Evolutionary conservation across 2,329 filamentous ascomycete species (phyloP), one percentile per base, ranked within the genome.

Genomic region (Claviceps purpurea): DNA sequence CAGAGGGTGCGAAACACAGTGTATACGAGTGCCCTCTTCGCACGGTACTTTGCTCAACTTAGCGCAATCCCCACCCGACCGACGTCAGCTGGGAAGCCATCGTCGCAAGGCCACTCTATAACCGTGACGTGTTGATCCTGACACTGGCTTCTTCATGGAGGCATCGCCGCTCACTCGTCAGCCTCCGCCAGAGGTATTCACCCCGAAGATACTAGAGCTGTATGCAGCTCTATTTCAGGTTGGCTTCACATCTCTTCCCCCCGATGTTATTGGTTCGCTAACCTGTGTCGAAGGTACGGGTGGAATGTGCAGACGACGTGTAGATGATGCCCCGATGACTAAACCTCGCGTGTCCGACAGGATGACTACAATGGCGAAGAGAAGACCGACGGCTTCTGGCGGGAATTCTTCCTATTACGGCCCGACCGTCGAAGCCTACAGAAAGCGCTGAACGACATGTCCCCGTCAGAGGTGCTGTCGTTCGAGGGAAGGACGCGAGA

Each of bases 161-260:
- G 78, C 83, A 61, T 97, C 91, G 65, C 93, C 93, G 57, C 79
- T 98, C 65, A 95, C 90, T 53, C 89, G 94, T 70, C 89, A 96
- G 76, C 81, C 82, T 69, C 81, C 89, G 62, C 93, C 91, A 51
- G 86, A 94, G 68, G 81, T 85, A 42, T 96, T 98, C 66, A 86
- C 94, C 70, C 91, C 87, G 51, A 98, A 98, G 73, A 87, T 98
- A 59, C 85, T 95, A 55, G 78, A 86, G 67, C 81, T 97, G 50
- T 98, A 98, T 70, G 81, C 90, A 62, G 78, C 80, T 58, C 74
- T 97, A 20, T 91, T 97, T 74, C 81, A 82, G 78, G 81, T 84
- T 70, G 55, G 62, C 50, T 54, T 47, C 39, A 51, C 46, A 54
- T 50, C 44, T 51, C 39, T 8, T 34, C 42, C 51, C 51, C 47